phyloP scores from a whole-genome alignment of 805 yeast genomes.

The Wickerhamiella siamensis region DNA sequence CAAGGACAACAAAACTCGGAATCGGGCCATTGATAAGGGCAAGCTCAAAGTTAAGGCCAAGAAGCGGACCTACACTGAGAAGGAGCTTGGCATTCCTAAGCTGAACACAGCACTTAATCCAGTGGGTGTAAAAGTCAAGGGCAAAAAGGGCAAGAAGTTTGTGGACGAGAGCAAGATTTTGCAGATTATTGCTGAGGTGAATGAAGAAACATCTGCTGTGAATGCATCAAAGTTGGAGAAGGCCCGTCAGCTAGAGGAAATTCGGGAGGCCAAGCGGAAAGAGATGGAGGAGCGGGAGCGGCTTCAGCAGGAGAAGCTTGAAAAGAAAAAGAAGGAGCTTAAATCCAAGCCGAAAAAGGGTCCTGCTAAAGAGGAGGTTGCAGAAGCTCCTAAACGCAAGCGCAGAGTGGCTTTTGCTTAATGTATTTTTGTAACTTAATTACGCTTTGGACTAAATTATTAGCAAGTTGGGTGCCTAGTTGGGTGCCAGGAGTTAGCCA shows the following conservation, averaged over 20 bases:
- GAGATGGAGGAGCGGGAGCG: constrained; percentile 79
- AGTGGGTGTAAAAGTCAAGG: constrained; percentile 59
- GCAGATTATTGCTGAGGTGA: constrained; percentile 64
- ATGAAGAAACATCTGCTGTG: constrained; percentile 62
- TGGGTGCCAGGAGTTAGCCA: no score
- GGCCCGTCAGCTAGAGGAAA: constrained; percentile 75
- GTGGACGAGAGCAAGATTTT: constrained; percentile 54
- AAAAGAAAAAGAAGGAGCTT: constrained; percentile 63
- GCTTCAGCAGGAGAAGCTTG: constrained; percentile 51
- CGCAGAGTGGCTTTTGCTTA: constrained; percentile 2
- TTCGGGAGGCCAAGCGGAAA: constrained; percentile 70
- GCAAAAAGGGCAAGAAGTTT: constrained; percentile 61
- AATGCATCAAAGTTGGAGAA: constrained; percentile 85
- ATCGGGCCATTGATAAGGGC: constrained; percentile 13
- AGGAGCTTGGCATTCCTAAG: constrained; percentile 63
- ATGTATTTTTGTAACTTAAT: no score
- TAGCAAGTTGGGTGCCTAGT: no score
- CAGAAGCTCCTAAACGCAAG: not conserved
- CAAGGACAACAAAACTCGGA: constrained; percentile 18
- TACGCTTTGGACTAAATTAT: no score
- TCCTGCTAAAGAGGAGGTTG: not conserved
- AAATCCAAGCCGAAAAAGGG: constrained; percentile 22
- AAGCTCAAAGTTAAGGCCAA: constrained; percentile 9
- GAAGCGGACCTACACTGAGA: constrained; percentile 43
- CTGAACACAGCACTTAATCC: constrained; percentile 76